These are phyloP conservation scores for Rhododendron mucronatum DNA, from an alignment of 148 eudicot species.

Conservation along the genomic window DNA sequence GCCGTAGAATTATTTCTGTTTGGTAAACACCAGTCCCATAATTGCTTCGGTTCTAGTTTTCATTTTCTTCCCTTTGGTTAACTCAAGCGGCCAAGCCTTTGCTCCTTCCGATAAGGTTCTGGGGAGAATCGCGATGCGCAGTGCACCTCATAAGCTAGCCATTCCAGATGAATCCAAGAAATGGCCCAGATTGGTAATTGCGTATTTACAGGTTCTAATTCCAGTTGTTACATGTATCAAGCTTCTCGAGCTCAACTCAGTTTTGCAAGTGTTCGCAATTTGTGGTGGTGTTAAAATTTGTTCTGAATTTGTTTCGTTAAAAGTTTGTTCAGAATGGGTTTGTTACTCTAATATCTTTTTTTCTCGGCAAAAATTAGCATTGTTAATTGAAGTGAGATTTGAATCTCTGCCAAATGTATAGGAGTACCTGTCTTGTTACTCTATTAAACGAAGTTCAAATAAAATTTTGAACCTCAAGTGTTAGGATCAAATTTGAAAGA, in stretches of 20 bases:
- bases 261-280: background rate
- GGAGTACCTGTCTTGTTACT: too few relatives aligned
- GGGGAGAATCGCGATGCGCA: background rate
- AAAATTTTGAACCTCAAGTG: background rate
- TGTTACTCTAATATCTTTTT: background rate
- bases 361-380: too few relatives aligned
- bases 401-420: too few relatives aligned
- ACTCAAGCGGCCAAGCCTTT: background rate
- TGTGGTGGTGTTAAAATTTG: too few relatives aligned
- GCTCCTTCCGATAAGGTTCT: background rate
- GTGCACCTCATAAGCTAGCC: background rate
- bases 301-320: background rate
- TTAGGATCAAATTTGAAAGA: background rate
- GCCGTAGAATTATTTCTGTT: background rate
- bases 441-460: too few relatives aligned
- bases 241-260: background rate
- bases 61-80: background rate
- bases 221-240: background rate
- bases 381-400: too few relatives aligned
- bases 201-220: background rate
- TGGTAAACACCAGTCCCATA: background rate
- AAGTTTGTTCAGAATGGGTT: background rate
- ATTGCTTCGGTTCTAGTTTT: background rate
- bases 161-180: background rate
- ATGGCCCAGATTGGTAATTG: background rate